Evolutionary conservation across 2,329 filamentous ascomycete species (phyloP).

Genomic region (Magnaporthales sp.): DNA sequence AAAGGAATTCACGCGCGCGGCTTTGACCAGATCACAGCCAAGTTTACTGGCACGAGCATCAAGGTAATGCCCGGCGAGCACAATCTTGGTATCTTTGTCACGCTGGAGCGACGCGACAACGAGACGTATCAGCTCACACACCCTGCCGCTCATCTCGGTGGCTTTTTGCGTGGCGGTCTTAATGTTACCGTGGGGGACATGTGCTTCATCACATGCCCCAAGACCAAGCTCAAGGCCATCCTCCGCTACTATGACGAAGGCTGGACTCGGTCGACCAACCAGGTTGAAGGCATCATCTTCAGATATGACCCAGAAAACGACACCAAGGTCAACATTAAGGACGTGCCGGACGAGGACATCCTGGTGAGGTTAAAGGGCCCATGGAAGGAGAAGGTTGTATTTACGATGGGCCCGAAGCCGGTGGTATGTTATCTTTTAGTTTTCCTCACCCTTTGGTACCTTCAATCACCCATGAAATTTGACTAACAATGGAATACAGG

Average conservation of each 20-base stretch:
- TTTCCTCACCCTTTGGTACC: background rate
- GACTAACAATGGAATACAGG: conserved; percentile 18
- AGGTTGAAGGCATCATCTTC: conserved; percentile 85
- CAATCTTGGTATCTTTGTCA: conserved; percentile 94
- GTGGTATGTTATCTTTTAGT: conserved; percentile 41
- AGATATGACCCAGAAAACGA: conserved; percentile 84
- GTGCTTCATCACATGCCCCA: conserved; percentile 81
- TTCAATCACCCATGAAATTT: background rate
- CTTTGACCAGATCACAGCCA: conserved; percentile 93
- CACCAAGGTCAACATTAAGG: conserved; percentile 67
- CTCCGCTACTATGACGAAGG: conserved; percentile 90
- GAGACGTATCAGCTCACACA: conserved; percentile 95
- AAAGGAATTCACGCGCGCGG: conserved; percentile 81
- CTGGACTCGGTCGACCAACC: conserved; percentile 89
- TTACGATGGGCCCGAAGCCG: conserved; percentile 50
- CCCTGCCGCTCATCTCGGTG: conserved; percentile 85
- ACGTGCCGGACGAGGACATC: conserved; percentile 78
- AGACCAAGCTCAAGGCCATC: conserved; percentile 85
- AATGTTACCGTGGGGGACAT: conserved; percentile 85
- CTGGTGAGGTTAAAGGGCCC: conserved; percentile 74
- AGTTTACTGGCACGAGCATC: conserved; percentile 93
- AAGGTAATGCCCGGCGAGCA: conserved; percentile 86
- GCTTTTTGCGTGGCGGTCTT: conserved; percentile 77
- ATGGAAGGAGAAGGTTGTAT: conserved; percentile 68
- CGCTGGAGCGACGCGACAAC: conserved; percentile 65